phyloP scores from a whole-genome alignment of 202 grass and related monocot species.

The Thinopyrum obtusiflorum region DNA sequence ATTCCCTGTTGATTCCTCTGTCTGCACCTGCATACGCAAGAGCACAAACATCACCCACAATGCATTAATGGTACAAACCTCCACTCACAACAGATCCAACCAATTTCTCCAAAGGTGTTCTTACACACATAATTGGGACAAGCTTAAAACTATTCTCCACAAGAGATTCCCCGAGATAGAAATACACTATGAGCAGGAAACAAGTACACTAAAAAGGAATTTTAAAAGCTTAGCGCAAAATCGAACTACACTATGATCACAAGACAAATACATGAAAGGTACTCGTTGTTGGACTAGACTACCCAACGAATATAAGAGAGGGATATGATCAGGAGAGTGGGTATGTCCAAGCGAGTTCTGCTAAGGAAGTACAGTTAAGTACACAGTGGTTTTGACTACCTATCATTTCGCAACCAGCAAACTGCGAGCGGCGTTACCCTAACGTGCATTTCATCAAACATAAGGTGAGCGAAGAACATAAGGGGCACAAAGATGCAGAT shows the following conservation, averaged over 20 bases:
- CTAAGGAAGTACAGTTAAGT: background rate
- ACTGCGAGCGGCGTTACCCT: background rate
- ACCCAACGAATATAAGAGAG: background rate
- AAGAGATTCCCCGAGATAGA: background rate
- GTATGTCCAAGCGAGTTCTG: background rate
- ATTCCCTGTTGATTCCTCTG: slow-evolving; percentile 57
- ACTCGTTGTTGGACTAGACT: background rate
- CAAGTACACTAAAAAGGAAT: background rate
- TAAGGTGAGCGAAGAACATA: background rate
- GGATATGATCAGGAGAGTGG: background rate
- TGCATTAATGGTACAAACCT: background rate
- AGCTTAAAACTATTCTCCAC: background rate
- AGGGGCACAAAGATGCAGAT: background rate
- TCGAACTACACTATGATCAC: background rate
- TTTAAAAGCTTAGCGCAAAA: background rate
- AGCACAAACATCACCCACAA: slow-evolving; percentile 9
- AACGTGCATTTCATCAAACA: slow-evolving; percentile 28
- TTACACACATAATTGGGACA: background rate
- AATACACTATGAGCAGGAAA: background rate
- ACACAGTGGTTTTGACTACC: background rate
- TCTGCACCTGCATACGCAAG: slow-evolving; percentile 59
- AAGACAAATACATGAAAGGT: background rate
- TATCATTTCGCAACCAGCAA: slow-evolving; percentile 5
- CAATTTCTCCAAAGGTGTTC: background rate
- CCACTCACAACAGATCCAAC: background rate